Evolutionary conservation across 345 rosid genomes (phyloP), one percentile per base, ranked within the genome.

Genomic region (Arabis alpina): DNA sequence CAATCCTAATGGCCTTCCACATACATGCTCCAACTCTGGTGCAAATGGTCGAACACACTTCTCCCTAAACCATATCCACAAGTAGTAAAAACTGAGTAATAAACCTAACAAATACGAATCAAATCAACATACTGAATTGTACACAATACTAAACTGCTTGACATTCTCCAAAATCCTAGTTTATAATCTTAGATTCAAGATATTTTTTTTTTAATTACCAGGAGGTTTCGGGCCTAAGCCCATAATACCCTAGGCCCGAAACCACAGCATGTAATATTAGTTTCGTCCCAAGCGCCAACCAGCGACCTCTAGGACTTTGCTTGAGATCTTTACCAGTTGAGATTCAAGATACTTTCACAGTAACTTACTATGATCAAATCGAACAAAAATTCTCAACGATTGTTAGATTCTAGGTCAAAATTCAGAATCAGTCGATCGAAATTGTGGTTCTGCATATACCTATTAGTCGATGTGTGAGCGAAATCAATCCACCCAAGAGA

Each of bases 1-100:
- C 27, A 91, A 71, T 39, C 95, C 95, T 50, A 91, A 70, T 12
- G 95, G 91, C 59, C 97, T 85, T 52, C 95, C 97, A 79, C 95
- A 91, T 1, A 84, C 57, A 62, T 87, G 89, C 81, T 91, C 97
- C 84, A 76, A 19, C 63, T 78, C 80, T 39, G 90, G 88, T 54
- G 82, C 84, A 61, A 85, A 83, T 12, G 95, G 84, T 2, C 78
- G 87, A 72, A 75, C 83, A 36, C 97, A 91, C 23, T 54, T 64
- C 82, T 79, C 11, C 89, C 92, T 87, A 64, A 42, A 47, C 68
- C 63, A 71, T 24, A 40, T 54, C 58, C 39, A 67, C 71, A 71
- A n/a, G n/a, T n/a, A n/a, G n/a, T n/a, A n/a, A n/a, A n/a, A n/a
- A n/a, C n/a, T n/a, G n/a, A n/a, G n/a, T n/a, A n/a, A n/a, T n/a